Base-by-base conservation (phyloP, 371 early-diverging fungal genomes). In the Syncephalis plumigaleata region DNA sequence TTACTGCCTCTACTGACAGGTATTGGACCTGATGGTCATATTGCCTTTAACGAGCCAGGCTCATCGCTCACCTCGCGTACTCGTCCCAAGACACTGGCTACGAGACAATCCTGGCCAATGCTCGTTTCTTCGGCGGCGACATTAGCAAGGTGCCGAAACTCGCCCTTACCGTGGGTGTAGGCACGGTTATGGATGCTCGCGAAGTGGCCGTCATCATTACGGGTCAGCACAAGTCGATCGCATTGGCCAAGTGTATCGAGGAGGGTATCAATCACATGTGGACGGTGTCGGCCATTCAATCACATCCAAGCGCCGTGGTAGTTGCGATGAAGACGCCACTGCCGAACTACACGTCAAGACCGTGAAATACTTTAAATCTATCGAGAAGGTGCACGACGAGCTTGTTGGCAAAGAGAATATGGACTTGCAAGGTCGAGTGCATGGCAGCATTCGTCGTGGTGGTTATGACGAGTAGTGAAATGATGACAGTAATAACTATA, bases 41-140 rank as follows among this genome's bases (percentile, higher is more conserved):
- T 88, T 58, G 89, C 89, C 9, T 88, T 88, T 54, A 88, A 88
- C 53, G 89, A 88, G 55, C 89, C 89, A 9, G 89, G 89, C n/a
- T 84, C 84, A 16, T 85, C 85, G 11, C 66, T 88, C 26, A 77
- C 76, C 45, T 85, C 85, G 1, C 72, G 82, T 17, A 87, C 89
- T 3, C 71, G 89, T 36, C 84, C 84, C 61, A 88, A 88, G 67
- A 88, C 89, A 15, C 62, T 88, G 26, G 89, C 89, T 88, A 88
- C 59, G 89, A 88, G 48, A 88, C 89, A 8, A 85, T 88, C 42
- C 68, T 88, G 49, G 87, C 89, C 40, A 88, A 88, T 54, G 78
- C 89, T 25, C 64, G 89, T 17, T 88, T 88, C 64, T 88, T 88
- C 66, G 84, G 77, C 36, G 81, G 82, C 39, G 86, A 88, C 57